Percentiles rank a stretch among this genome's conserved stretches.
Conservation (phyloP, 495 filamentous ascomycete species). For the Aspergillus diversus region DNA sequence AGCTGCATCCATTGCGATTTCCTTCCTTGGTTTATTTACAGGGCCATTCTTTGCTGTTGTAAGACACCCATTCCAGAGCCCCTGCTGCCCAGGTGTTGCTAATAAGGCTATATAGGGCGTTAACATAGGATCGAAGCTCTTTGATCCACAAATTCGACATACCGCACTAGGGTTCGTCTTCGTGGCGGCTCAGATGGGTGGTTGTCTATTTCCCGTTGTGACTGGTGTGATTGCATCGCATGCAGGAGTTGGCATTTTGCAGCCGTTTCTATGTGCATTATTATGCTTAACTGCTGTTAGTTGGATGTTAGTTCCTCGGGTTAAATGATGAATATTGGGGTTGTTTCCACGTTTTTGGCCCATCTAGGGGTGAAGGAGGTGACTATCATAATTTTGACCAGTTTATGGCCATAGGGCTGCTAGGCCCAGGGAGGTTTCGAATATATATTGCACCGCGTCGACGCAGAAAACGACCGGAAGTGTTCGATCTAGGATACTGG, state of each 20-base stretch:
- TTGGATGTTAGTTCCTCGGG: conserved; percentile 34
- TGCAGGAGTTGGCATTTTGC: conserved; percentile 34
- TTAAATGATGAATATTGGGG: too few relatives aligned
- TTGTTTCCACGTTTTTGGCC: too few relatives aligned
- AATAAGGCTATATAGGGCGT: conserved; percentile 24
- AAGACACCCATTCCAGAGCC: background rate
- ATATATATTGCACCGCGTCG: too few relatives aligned
- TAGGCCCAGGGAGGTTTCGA: too few relatives aligned
- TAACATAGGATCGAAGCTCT: conserved; percentile 35
- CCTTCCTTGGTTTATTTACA: conserved; percentile 33
- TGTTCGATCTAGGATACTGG: too few relatives aligned
- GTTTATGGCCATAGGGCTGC: too few relatives aligned
- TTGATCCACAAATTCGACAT: conserved; percentile 25
- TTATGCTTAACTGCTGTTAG: conserved; percentile 31
- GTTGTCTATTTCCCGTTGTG: conserved; percentile 33
- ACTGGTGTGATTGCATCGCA: conserved; percentile 32
- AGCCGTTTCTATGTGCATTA: conserved; percentile 36
- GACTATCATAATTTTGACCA: too few relatives aligned
- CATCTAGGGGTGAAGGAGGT: too few relatives aligned
- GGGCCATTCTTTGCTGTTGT: conserved; percentile 40
- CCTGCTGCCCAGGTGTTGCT: background rate
- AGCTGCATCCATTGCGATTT: conserved; percentile 37
- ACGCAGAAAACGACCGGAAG: too few relatives aligned
- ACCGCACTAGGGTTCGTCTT: conserved; percentile 29
- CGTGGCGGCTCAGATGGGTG: conserved; percentile 34